Evolutionary conservation across 1,139 yeast genomes (phyloP), one percentile per base, ranked within the genome.

Genomic region (Debaryomyces sp.): DNA sequence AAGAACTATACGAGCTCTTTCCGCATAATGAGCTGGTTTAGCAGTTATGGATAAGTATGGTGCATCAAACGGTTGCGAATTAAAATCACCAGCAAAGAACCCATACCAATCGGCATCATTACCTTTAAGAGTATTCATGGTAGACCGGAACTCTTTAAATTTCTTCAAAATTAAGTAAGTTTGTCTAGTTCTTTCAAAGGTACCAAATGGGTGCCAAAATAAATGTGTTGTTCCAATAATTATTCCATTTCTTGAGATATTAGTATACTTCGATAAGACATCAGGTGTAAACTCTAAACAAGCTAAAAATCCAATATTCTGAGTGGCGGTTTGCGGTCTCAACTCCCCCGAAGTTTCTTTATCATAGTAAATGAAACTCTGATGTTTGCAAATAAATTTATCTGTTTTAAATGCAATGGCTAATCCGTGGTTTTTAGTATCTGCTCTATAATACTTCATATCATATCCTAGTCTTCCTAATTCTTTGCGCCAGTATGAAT

Each of bases 161-260:
- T 83, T 80, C 32, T 77, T 70, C 52, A 89, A 61, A 4, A 87
- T 73, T 35, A 89, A 64, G 53, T 84, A 88, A 8, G 89, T 80
- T 62, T 91, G 98, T 57, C 97, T 76, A 0, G 96, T 85, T 61
- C 98, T 76, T 61, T 90, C 97, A 62, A 76, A 89, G 0, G 96
- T 88, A 0, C 97, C 97, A 66, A 84, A 85, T 4, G 98, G 97
- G 64, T 90, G 97, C 98, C 98, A 91, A 59, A 87, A 91, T 53
- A 90, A 65, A 68, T 91, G 97, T 0, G 96, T 87, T 0, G 96
- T 90, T 2, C 96, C 96, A 2, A 91, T 68, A 1, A 87, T 64
- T 1, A 91, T 56, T 0, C 94, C 90, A 34, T 70, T 71, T 43
- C 58, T 60, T 0, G 56, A 46, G 4, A 73, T 54, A 4, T 59